These are phyloP conservation scores for Phytophthora tubulina DNA, from an alignment of 352 stramenopile species.

Conservation along the genomic window DNA sequence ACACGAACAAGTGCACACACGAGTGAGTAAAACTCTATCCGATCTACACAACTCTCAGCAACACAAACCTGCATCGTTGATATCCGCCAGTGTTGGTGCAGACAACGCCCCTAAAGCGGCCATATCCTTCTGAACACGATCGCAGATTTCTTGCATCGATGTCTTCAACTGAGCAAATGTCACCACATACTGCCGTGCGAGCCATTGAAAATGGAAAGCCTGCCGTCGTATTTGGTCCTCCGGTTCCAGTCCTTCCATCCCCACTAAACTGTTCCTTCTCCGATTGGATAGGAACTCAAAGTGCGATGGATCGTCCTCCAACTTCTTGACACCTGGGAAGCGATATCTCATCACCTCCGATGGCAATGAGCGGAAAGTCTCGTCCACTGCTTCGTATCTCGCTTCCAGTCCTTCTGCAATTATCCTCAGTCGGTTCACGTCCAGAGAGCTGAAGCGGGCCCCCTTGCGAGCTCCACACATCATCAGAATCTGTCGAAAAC, in stretches of 20 bases:
- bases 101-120: conserved; percentile 36
- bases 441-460: conserved; percentile 77
- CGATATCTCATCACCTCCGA: conserved; percentile 73
- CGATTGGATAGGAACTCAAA: conserved; percentile 49
- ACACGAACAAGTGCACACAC: conserved; percentile 35
- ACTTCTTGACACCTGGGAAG: conserved; percentile 60
- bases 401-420: conserved; percentile 60
- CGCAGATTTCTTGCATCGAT: conserved; percentile 60
- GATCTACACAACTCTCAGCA: background rate
- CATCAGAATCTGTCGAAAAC: conserved; percentile 65
- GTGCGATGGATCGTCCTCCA: conserved; percentile 70
- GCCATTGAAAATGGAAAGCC: conserved; percentile 79
- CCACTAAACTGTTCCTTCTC: conserved; percentile 37
- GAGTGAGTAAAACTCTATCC: conserved; percentile 17
- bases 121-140: conserved; percentile 57
- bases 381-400: conserved; percentile 64
- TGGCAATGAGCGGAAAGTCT: conserved; percentile 61
- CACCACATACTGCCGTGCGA: conserved; percentile 71
- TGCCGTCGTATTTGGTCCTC: conserved; percentile 53
- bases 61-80: conserved; percentile 67
- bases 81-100: conserved; percentile 50
- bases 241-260: conserved; percentile 32
- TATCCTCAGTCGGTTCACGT: conserved; percentile 69
- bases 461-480: conserved; percentile 81
- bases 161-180: conserved; percentile 63